These are phyloP conservation scores for Glycyrrhiza uralensis DNA, from an alignment of 306 rosid genomes.

Conservation along the genomic window DNA sequence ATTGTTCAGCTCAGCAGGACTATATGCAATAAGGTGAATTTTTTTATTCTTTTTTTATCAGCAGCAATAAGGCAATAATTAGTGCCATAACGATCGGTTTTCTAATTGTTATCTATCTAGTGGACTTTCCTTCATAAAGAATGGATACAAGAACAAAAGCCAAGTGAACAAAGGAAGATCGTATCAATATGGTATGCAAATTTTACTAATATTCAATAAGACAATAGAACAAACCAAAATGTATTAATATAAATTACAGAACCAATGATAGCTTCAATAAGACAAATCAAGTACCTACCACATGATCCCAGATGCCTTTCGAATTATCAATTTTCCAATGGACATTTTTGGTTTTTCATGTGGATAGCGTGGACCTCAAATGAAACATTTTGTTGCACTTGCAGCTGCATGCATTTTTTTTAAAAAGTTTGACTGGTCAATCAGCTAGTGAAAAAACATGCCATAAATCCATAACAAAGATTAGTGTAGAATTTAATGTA, in stretches of 20 bases:
- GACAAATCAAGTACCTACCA: conserved; percentile 15
- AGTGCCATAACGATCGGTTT: background rate
- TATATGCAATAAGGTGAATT: background rate
- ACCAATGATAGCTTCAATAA: background rate
- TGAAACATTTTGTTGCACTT: background rate
- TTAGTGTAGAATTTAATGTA: conserved; percentile 20
- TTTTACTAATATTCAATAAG: background rate
- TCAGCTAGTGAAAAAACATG: background rate
- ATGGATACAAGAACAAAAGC: background rate
- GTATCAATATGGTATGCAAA: background rate
- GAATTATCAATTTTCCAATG: background rate
- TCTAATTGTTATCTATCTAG: background rate
- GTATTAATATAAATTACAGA: background rate
- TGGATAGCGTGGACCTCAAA: background rate
- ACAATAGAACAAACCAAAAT: conserved; percentile 5
- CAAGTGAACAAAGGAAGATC: background rate
- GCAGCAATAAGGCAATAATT: background rate
- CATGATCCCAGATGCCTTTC: conserved; percentile 10
- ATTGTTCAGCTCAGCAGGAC: background rate
- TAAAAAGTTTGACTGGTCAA: conserved; percentile 2
- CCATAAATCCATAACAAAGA: conserved; percentile 10
- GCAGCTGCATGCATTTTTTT: background rate
- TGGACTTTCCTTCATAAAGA: background rate
- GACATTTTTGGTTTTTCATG: conserved; percentile 4
- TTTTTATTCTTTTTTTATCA: conserved; percentile 10